phyloP scores from a whole-genome alignment of 2,329 filamentous ascomycete genomes.

The Cercospora citrullina region DNA sequence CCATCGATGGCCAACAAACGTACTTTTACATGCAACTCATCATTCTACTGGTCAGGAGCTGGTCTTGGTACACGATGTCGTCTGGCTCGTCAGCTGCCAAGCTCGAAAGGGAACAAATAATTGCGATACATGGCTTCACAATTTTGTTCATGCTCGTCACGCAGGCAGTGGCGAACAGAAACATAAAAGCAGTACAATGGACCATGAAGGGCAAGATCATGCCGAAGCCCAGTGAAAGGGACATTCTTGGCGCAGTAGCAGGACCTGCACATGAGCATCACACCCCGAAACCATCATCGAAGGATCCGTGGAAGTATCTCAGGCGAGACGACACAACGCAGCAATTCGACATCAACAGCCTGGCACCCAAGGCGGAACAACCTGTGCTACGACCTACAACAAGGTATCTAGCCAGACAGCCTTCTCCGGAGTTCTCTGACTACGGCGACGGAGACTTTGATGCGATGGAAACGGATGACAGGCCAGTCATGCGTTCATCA shows the following conservation, averaged over 20 bases:
- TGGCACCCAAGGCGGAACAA: constrained; percentile 32
- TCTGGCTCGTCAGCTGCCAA: constrained; percentile 18
- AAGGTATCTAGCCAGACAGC: constrained; percentile 26
- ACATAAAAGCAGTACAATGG: constrained; percentile 33
- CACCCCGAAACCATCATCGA: constrained; percentile 32
- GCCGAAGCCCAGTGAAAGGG: constrained; percentile 35
- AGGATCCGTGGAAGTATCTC: constrained; percentile 33
- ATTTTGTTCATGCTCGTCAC: constrained; percentile 52
- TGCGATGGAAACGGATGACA: constrained; percentile 73
- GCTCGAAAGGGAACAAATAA: constrained; percentile 42
- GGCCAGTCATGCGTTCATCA: constrained; percentile 25
- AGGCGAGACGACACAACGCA: constrained; percentile 22
- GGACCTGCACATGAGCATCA: constrained; percentile 30
- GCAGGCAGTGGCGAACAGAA: constrained; percentile 28
- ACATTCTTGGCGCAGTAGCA: constrained; percentile 33
- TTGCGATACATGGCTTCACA: constrained; percentile 57
- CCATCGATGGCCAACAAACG: constrained; percentile 49
- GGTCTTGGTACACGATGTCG: constrained; percentile 40
- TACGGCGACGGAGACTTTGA: constrained; percentile 45
- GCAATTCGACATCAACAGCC: constrained; percentile 42
- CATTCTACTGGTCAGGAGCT: constrained; percentile 57
- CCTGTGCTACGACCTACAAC: constrained; percentile 19
- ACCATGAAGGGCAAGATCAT: constrained; percentile 36
- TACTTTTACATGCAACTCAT: constrained; percentile 68
- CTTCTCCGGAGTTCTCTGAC: constrained; percentile 32